Evolutionary conservation across 148 eudicot species (phyloP), one percentile per base, ranked within the genome.

Genomic region (Suaeda aralocaspica): DNA sequence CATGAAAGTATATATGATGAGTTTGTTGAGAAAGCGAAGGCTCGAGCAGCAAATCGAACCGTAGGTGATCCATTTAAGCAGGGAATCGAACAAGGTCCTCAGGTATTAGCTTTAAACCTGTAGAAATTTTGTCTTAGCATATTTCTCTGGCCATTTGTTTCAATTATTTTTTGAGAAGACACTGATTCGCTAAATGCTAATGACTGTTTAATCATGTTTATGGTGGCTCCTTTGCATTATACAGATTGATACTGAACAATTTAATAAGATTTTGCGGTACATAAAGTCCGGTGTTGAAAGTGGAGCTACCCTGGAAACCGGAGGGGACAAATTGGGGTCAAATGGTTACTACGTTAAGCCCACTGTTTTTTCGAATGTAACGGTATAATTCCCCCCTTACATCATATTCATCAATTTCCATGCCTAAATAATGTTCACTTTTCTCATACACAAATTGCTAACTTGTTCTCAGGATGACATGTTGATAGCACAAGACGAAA

Each of bases 51-150:
- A 67, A 79, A 74, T 1, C 85, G 95, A 8, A 11, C 74, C 24
- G 95, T 91, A 62, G 96, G 98, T 33, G 98, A 92, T 79, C 98
- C 98, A 13, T 92, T 92, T 68, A 86, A 82, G 83, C 59, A 74
- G 30, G 96, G 89, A 67, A 86, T 74, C 25, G 93, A 88, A 78
- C 98, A 92, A 84, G 98, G 98, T 45, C 98, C 98, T 63, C 98
- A 92, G 91, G 97, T 89, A 79, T 61, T 42, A 21, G 22, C 42
- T 50, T 9, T 48, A 8, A 62, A 39, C 28, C 16, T 34, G 24
- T 62, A 62, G 16, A 21, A 22, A 5, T 39, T 9, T 63, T 63
- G 30, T 42, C 72, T 5, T 46, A 4, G 2, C 58, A n/a, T 5
- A n/a, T 18, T 33, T 19, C 4, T 14, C 28, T 34, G 24, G 39